Evolutionary conservation across 2,329 filamentous ascomycete species (phyloP).

Genomic region (Fusarium ramigenum): DNA sequence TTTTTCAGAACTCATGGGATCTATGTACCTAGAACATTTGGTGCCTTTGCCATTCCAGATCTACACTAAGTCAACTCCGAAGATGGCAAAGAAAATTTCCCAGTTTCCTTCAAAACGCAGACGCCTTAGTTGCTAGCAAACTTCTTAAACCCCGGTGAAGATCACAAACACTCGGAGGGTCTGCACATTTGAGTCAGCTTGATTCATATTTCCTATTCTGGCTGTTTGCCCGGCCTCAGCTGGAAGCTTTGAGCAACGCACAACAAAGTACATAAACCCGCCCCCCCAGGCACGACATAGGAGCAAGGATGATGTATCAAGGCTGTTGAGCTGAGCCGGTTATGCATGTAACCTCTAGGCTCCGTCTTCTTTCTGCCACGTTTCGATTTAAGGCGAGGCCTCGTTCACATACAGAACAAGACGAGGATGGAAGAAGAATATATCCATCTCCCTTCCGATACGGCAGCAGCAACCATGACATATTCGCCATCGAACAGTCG

Average conservation of each 20-base stretch:
- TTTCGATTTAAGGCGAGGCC: background rate
- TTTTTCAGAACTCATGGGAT: background rate
- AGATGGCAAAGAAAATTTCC: background rate
- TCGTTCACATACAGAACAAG: background rate
- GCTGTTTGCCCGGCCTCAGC: slow-evolving; percentile 2
- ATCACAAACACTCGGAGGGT: slow-evolving; percentile 15
- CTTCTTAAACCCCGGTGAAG: slow-evolving; percentile 1
- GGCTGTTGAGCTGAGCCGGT: background rate
- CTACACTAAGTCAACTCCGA: background rate
- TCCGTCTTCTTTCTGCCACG: background rate
- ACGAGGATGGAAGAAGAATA: background rate
- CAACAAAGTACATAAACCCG: slow-evolving; percentile 29
- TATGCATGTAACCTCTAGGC: background rate
- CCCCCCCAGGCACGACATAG: slow-evolving; percentile 15
- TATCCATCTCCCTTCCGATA: background rate
- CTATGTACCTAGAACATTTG: slow-evolving; percentile 3
- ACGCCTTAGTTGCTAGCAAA: slow-evolving; percentile 5
- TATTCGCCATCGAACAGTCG: background rate
- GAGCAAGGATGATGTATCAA: slow-evolving; percentile 13
- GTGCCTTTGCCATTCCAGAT: background rate
- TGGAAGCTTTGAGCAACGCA: slow-evolving; percentile 21
- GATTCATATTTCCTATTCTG: slow-evolving; percentile 22
- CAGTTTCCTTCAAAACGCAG: background rate
- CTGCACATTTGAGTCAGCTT: slow-evolving; percentile 22
- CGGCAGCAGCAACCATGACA: background rate